Evolutionary conservation across 441 rosid genomes (phyloP).

Genomic region (Eugenia klotzschiana): DNA sequence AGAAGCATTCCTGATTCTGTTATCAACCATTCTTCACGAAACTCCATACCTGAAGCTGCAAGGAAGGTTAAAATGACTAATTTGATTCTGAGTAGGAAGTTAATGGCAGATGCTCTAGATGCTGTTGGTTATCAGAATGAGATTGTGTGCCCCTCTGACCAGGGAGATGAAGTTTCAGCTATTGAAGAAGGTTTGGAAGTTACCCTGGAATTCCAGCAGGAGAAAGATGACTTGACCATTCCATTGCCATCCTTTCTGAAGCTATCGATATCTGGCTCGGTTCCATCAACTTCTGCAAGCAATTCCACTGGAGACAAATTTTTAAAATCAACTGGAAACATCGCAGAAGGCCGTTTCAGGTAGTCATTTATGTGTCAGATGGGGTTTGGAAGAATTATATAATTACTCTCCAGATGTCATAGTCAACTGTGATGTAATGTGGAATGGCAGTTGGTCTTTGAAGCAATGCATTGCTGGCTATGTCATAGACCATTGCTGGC

Average conservation of each 20-base stretch:
- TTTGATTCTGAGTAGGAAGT: conserved; percentile 34
- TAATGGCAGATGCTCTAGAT: conserved; percentile 57
- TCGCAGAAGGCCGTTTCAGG: conserved; percentile 80
- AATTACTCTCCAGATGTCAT: neutral
- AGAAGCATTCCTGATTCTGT: conserved; percentile 34
- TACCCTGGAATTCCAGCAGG: conserved; percentile 56
- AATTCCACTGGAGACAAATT: conserved; percentile 15
- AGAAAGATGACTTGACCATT: conserved; percentile 24
- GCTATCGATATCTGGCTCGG: conserved; percentile 40
- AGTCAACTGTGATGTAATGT: neutral
- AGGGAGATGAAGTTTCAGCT: conserved; percentile 27
- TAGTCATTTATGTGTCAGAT: conserved; percentile 7
- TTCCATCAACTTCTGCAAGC: conserved; percentile 12
- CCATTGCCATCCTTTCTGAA: conserved; percentile 46
- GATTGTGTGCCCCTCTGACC: conserved; percentile 19
- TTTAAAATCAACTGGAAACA: conserved; percentile 13
- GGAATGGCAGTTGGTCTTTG: neutral
- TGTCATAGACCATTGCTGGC: neutral
- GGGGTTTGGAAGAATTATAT: neutral
- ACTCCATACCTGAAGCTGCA: conserved; percentile 26
- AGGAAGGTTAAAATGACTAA: conserved; percentile 45
- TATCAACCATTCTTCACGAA: conserved; percentile 17
- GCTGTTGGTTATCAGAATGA: conserved; percentile 27
- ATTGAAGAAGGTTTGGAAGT: conserved; percentile 39
- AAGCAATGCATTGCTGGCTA: neutral